Percentiles rank a stretch among this genome's conserved stretches.
These are phyloP conservation scores for Aspergillus terreus DNA, from an alignment of 2,329 filamentous ascomycete genomes.

Conservation along the genomic window DNA sequence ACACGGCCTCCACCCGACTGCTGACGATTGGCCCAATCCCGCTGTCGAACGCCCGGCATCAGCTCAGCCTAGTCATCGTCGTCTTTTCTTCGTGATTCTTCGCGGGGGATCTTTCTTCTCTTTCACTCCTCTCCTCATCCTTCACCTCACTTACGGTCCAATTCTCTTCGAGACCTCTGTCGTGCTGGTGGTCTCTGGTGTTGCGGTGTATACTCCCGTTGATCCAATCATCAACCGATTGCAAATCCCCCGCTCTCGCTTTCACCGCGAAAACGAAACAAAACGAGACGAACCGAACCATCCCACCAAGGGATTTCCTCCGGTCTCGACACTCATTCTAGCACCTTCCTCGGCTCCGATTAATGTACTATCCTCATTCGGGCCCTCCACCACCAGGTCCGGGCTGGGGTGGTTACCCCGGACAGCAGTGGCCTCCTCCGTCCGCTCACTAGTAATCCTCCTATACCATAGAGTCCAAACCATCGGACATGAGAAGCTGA, in stretches of 20 bases:
- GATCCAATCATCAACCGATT: too few species aligned
- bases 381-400: slow-evolving; percentile 5
- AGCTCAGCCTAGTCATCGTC: background rate
- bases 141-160: background rate
- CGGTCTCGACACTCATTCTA: background rate
- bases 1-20: too few species aligned
- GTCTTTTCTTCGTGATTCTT: slow-evolving; percentile 1
- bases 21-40: too few species aligned
- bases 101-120: background rate
- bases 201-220: too few species aligned
- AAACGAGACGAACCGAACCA: too few species aligned
- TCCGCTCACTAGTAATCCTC: slow-evolving; percentile 11
- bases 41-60: background rate
- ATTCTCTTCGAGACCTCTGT: background rate
- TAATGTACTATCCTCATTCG: slow-evolving; percentile 20
- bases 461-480: too few species aligned
- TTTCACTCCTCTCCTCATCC: background rate
- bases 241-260: too few species aligned
- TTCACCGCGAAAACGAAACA: too few species aligned
- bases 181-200: background rate
- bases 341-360: slow-evolving; percentile 5
- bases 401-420: slow-evolving; percentile 14
- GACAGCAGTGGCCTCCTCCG: slow-evolving; percentile 13
- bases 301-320: too few species aligned
- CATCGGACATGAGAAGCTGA: background rate